These are phyloP conservation scores for Boletus reticulatus DNA, from an alignment of 768 basidiomycete genomes.

Conservation along the genomic window DNA sequence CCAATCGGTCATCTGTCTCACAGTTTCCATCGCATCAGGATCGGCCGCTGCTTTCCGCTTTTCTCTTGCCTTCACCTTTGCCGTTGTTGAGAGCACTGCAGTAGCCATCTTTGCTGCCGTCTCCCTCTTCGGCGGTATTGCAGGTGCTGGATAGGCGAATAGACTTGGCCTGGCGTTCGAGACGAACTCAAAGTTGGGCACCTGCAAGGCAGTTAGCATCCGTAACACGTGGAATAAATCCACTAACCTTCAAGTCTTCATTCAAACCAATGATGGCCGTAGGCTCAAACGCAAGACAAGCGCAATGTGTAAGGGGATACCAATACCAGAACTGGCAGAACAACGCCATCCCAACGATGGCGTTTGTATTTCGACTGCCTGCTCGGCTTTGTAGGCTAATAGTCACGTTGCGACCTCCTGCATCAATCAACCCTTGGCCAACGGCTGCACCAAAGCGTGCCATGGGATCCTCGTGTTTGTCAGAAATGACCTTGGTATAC, in stretches of 20 bases:
- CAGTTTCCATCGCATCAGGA: conserved; percentile 78
- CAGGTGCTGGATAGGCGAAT: conserved; percentile 87
- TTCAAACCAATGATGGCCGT: conserved; percentile 94
- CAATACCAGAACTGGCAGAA: conserved; percentile 99
- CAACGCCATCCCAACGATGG: conserved; percentile 96
- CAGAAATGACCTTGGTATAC: conserved; percentile 84
- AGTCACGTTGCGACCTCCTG: conserved; percentile 94
- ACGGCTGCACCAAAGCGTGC: conserved; percentile 96
- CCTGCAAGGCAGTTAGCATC: conserved; percentile 42
- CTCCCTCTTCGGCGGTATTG: conserved; percentile 91
- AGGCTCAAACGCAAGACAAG: conserved; percentile 89
- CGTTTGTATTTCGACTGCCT: conserved; percentile 88
- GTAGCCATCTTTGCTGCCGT: conserved; percentile 88
- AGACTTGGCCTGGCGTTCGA: conserved; percentile 89
- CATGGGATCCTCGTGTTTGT: conserved; percentile 99
- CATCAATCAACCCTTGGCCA: conserved; percentile 96
- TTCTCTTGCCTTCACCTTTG: conserved; percentile 93
- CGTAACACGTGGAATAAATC: not conserved
- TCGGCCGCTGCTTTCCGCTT: conserved; percentile 88
- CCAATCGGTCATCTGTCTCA: conserved; percentile 36
- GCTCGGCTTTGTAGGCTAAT: conserved; percentile 92
- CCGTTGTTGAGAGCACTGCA: conserved; percentile 95
- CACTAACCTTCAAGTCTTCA: conserved; percentile 73
- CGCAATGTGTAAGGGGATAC: conserved; percentile 96
- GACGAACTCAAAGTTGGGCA: conserved; percentile 89